Evolutionary conservation across 192 early-diverging fungal genomes (phyloP).

Genomic region (Coemansia sp.): DNA sequence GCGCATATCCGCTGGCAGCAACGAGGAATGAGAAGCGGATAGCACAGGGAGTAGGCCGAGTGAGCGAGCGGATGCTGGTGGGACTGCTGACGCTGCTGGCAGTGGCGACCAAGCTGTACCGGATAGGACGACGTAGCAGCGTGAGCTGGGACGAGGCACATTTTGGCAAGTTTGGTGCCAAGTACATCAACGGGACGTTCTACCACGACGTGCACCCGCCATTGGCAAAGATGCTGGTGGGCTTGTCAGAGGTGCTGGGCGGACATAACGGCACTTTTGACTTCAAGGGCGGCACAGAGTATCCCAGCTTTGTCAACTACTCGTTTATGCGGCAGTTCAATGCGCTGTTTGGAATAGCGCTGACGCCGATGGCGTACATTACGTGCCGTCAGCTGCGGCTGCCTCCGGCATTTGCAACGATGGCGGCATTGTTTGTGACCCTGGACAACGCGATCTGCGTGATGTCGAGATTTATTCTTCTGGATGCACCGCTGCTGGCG

Average conservation of each 20-base stretch:
- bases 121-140: slow-evolving; percentile 37
- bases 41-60: slow-evolving; percentile 8
- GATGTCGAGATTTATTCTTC: slow-evolving; percentile 90
- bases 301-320: slow-evolving; percentile 82
- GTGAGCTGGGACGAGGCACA: slow-evolving; percentile 79
- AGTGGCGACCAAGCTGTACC: slow-evolving; percentile 34
- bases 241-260: slow-evolving; percentile 74
- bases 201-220: slow-evolving; percentile 99
- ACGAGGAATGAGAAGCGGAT: slow-evolving; percentile 1
- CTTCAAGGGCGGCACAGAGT: slow-evolving; percentile 76
- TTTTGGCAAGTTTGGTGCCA: slow-evolving; percentile 78
- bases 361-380: slow-evolving; percentile 85
- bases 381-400: slow-evolving; percentile 78
- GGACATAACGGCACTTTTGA: slow-evolving; percentile 84
- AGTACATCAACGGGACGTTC: slow-evolving; percentile 89
- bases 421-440: slow-evolving; percentile 78
- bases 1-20: slow-evolving; percentile 31
- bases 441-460: slow-evolving; percentile 59
- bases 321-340: slow-evolving; percentile 86
- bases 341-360: slow-evolving; percentile 84
- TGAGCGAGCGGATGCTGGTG: slow-evolving; percentile 35
- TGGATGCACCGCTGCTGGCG: slow-evolving; percentile 93
- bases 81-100: slow-evolving; percentile 39
- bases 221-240: slow-evolving; percentile 93
- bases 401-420: slow-evolving; percentile 61